Percentiles rank a stretch among this genome's conserved stretches.
phyloP scores from a whole-genome alignment of 495 filamentous ascomycete species.

The Talaromyces stipitatus region DNA sequence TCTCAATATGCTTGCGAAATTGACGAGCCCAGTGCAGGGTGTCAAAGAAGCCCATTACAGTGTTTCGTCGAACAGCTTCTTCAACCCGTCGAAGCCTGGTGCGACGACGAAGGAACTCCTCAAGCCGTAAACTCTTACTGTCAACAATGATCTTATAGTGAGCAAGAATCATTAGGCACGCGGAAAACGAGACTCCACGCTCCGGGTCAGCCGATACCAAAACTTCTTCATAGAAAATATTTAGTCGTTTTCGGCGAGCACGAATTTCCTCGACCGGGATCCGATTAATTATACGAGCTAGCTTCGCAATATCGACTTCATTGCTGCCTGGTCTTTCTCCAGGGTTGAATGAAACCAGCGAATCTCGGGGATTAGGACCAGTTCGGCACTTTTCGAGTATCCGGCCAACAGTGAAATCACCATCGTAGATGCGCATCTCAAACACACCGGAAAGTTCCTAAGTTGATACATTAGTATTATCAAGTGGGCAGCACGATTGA shows the following conservation, averaged over 20 bases:
- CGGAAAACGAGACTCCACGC: conserved; percentile 84
- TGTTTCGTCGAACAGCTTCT: conserved; percentile 81
- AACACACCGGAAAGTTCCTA: conserved; percentile 87
- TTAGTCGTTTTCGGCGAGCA: conserved; percentile 66
- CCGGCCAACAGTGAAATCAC: conserved; percentile 71
- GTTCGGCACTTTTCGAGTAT: conserved; percentile 77
- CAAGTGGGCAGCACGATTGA: background rate
- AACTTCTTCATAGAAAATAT: conserved; percentile 92
- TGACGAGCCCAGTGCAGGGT: conserved; percentile 82
- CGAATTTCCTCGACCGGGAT: conserved; percentile 73
- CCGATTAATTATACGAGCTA: conserved; percentile 64
- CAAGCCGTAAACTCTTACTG: conserved; percentile 86
- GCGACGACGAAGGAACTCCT: conserved; percentile 90
- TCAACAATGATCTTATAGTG: conserved; percentile 99
- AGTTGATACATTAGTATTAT: background rate
- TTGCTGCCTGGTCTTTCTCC: conserved; percentile 38
- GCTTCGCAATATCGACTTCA: conserved; percentile 68
- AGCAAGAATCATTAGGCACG: conserved; percentile 91
- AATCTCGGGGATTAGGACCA: conserved; percentile 36
- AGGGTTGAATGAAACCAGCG: conserved; percentile 17
- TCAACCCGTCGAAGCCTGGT: conserved; percentile 92
- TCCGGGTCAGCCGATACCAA: conserved; percentile 86
- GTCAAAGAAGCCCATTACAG: conserved; percentile 92
- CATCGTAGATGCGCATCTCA: conserved; percentile 94
- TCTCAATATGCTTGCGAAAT: conserved; percentile 66